Evolutionary conservation across 2,329 filamentous ascomycete genomes (phyloP), one percentile per base, ranked within the genome.

Genomic region (Orbilia brochopaga): DNA sequence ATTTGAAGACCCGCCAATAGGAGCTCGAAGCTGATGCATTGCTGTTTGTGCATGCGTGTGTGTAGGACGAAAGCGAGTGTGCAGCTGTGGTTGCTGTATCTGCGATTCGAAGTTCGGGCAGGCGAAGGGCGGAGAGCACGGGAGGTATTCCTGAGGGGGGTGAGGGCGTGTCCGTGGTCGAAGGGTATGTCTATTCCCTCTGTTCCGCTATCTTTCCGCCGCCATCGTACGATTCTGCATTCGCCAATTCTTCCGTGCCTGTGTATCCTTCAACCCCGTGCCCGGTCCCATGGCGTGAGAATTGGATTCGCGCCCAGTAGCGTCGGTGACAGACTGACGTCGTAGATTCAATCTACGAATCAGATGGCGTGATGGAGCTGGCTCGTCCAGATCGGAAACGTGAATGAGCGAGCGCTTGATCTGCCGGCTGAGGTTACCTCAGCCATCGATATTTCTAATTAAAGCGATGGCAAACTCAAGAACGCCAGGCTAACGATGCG

Each of bases 131-230:
- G 73, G 1, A 79, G 80, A 55, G 82, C 83, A 1, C 85, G 83
- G 73, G 79, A 82, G 0, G 80, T 85, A 0, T 85, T 85, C 75
- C 84, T 85, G 66, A 80, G 83, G 35, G 86, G 84, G 0, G 75
- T 89, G 73, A 80, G 82, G 48, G 79, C 81, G 15, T 82, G 87
- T 75, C 88, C 88, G 0, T 89, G 87, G 86, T 83, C 82, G 1
- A 89, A 89, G 77, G 73, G 76, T 75, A 66, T 44, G 42, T 51
- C 46, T 51, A 27, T 52, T 52, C n/a, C 21, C 4, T 24, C 48
- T 19, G 3, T 52, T n/a, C 27, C 4, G 5, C 13, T n/a, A n/a
- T n/a, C n/a, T 23, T 15, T 15, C 17, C 15, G 5, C 17, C 15
- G 5, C 15, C 15, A 15, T 44, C 17, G 40, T 17, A 15, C 13